Base-by-base conservation (phyloP, 2,329 filamentous ascomycete genomes). In the Dichotomopilus funicola region DNA sequence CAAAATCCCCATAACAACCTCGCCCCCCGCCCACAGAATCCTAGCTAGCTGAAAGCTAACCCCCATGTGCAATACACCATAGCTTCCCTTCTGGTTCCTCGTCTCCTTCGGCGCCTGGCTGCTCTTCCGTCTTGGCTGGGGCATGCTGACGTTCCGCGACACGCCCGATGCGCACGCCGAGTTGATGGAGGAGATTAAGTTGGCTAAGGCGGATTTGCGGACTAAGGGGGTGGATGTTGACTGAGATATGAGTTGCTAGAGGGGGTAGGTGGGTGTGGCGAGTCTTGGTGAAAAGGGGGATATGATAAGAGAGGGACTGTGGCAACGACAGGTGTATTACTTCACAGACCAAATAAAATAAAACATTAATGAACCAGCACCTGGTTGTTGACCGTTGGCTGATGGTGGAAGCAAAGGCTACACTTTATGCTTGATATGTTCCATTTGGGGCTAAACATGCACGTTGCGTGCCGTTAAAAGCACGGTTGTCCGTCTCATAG, bases 141-240 rank as follows among this genome's bases (percentile, higher is more conserved):
- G 94, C 62, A 89, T 99, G 65, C 79, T 96, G 70, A 96, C 90
- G 55, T 99, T 99, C 81, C 94, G 96, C 78, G 91, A 97, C 73
- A 90, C 95, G 49, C 91, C 92, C 53, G 82, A 89, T 59, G 94
- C 94, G 51, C 88, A 97, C 73, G 83, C 86, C 70, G 91, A 96
- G 74, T 77, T 99, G 65, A 90, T 94, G 80, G 78, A 75, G 65
- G 88, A 97, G 75, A 94, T 95, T 68, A 80, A 89, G 60, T 64
- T 85, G 71, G 89, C 89, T 61, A 86, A 87, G 75, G 75, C 74
- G 59, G 89, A 95, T 65, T 74, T 95, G 70, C 81, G 82, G 68
- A 77, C 77, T 57, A 82, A 87, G 70, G 89, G 89, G 7, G 88
- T 95, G 42, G 83, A 87, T 63, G 86, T 92, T 58, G 87, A 95